Evolutionary conservation across 768 basidiomycete genomes (phyloP).

Genomic region (Trichaptum fuscoviolaceum): DNA sequence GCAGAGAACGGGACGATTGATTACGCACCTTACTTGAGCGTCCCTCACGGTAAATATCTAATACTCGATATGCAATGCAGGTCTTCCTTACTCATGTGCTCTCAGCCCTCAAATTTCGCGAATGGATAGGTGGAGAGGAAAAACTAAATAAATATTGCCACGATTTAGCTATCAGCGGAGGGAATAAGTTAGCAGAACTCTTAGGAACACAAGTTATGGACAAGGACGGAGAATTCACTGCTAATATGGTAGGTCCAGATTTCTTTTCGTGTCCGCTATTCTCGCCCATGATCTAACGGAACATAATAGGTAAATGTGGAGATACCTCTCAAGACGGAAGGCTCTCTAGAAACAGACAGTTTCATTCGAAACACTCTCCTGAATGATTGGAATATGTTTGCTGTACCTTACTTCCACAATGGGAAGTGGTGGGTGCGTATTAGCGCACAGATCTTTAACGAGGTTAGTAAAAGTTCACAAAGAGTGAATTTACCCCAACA

Average conservation of each 20-base stretch:
- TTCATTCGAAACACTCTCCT: slow-evolving; percentile 27
- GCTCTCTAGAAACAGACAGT: not conserved
- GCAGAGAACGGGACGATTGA: slow-evolving; percentile 66
- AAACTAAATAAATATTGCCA: slow-evolving; percentile 69
- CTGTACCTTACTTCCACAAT: slow-evolving; percentile 32
- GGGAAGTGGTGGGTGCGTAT: slow-evolving; percentile 42
- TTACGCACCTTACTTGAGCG: slow-evolving; percentile 45
- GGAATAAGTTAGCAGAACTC: slow-evolving; percentile 49
- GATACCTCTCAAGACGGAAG: slow-evolving; percentile 25
- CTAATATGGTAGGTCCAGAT: slow-evolving; percentile 56
- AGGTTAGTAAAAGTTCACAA: slow-evolving; percentile 24
- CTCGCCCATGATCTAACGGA: not conserved
- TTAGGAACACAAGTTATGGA: slow-evolving; percentile 64
- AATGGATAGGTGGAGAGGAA: slow-evolving; percentile 69
- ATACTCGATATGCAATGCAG: not conserved
- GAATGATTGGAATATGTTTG: slow-evolving; percentile 31
- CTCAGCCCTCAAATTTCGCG: slow-evolving; percentile 66
- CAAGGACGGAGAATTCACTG: slow-evolving; percentile 51
- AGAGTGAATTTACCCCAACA: not conserved
- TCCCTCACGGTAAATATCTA: slow-evolving; percentile 40
- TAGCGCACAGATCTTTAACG: slow-evolving; percentile 43
- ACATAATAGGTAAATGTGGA: slow-evolving; percentile 33
- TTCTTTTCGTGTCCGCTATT: slow-evolving; percentile 1
- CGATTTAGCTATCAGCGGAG: slow-evolving; percentile 61
- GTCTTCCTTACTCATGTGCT: not conserved